Percentiles rank a stretch among this genome's conserved stretches.
These are phyloP conservation scores for Solanum medicagineum DNA, from an alignment of 257 asterid species.

Conservation along the genomic window DNA sequence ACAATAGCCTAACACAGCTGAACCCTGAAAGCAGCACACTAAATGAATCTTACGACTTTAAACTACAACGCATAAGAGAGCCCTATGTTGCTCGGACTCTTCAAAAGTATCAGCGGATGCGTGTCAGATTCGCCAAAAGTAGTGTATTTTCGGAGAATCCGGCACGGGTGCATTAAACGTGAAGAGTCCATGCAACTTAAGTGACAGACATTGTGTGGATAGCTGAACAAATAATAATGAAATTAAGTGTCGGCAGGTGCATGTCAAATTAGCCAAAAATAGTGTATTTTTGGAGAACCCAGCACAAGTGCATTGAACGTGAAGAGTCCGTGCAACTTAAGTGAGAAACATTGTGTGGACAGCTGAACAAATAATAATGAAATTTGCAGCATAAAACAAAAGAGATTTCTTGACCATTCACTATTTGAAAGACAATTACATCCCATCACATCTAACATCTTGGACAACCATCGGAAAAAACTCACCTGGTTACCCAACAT, in stretches of 20 bases:
- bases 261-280: no score
- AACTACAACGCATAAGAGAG: background rate
- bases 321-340: no score
- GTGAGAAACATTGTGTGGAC: background rate
- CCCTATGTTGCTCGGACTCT: no score
- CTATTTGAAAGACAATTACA: background rate
- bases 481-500: slow-evolving; percentile 86
- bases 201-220: background rate
- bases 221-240: background rate
- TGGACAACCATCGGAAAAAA: background rate
- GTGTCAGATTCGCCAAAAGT: no score
- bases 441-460: background rate
- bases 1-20: slow-evolving; percentile 21
- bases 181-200: no score
- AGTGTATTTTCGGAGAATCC: no score
- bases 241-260: no score
- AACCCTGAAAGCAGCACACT: slow-evolving; percentile 11
- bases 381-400: background rate
- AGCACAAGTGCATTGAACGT: no score
- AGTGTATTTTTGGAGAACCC: no score
- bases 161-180: no score
- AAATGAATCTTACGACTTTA: background rate
- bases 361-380: background rate
- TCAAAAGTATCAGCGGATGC: no score
- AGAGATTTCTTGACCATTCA: background rate